Percentiles rank a stretch among this genome's conserved stretches.
phyloP scores from a whole-genome alignment of 495 filamentous ascomycete species.

The Penicillium nucicola region DNA sequence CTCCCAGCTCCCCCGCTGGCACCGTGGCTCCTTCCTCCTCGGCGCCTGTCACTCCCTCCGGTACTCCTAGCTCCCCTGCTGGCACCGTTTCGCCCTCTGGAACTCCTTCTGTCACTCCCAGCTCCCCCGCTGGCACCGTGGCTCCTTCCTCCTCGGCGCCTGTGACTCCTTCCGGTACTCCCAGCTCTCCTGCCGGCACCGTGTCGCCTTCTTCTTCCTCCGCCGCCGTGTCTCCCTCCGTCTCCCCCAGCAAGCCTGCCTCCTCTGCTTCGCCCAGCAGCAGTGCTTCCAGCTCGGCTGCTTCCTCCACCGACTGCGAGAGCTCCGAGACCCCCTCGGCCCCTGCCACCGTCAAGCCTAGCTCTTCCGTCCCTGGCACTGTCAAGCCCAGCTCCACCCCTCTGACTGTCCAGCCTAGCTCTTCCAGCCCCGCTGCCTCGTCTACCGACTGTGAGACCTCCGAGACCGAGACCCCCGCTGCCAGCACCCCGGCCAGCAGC shows the following conservation, averaged over 20 bases:
- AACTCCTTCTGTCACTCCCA: not conserved
- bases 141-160: not conserved
- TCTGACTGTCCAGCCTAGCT: too few species aligned
- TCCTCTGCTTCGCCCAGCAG: not conserved
- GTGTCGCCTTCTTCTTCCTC: not conserved
- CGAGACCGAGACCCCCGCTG: not conserved
- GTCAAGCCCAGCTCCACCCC: too few species aligned
- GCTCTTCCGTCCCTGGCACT: too few species aligned
- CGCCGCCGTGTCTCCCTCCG: not conserved
- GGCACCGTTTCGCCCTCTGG: conserved; percentile 4
- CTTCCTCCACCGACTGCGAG: not conserved
- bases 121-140: not conserved
- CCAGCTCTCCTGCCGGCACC: conserved; percentile 1
- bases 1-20: not conserved
- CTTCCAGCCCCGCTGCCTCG: not conserved
- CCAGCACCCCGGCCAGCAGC: not conserved
- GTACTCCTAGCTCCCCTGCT: not conserved
- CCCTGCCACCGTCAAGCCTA: not conserved
- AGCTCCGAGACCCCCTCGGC: not conserved
- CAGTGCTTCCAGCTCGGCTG: not conserved
- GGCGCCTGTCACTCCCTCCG: conserved; percentile 8
- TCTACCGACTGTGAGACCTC: not conserved
- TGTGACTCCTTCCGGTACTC: not conserved
- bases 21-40: not conserved
- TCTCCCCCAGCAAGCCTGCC: conserved; percentile 1